phyloP scores from a whole-genome alignment of 768 basidiomycete species.

The Butyriboletus loyo region DNA sequence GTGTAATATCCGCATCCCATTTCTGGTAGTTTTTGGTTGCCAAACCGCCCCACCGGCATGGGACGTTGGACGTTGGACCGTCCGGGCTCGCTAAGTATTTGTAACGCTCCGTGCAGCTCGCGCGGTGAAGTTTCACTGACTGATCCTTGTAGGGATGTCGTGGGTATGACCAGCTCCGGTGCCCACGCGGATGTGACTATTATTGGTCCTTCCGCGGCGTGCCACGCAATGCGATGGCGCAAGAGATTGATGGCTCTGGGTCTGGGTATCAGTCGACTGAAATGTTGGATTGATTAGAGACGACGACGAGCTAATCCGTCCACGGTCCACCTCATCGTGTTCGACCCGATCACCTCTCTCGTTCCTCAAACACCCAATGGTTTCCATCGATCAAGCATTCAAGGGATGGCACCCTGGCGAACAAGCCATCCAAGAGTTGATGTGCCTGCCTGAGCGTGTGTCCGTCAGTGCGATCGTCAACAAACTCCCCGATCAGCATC shows the following conservation, averaged over 20 bases:
- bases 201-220: neutral
- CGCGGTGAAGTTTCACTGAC: no score
- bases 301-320: neutral
- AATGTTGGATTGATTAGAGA: neutral
- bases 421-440: slow-evolving; percentile 24
- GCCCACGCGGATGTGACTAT: no score
- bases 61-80: no score
- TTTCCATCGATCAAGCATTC: slow-evolving; percentile 16
- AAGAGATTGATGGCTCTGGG: neutral
- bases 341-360: neutral
- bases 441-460: slow-evolving; percentile 24
- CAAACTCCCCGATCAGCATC: slow-evolving; percentile 31
- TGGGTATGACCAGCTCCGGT: no score
- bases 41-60: no score
- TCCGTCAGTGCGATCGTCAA: slow-evolving; percentile 22
- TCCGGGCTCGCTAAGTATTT: no score
- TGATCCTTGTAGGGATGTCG: no score
- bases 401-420: slow-evolving; percentile 45
- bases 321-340: no score
- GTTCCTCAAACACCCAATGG: neutral
- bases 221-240: neutral
- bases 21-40: no score
- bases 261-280: neutral
- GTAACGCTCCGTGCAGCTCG: no score
- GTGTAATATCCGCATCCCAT: no score